phyloP scores from a whole-genome alignment of 768 basidiomycete genomes.

The Amanita thiersii region DNA sequence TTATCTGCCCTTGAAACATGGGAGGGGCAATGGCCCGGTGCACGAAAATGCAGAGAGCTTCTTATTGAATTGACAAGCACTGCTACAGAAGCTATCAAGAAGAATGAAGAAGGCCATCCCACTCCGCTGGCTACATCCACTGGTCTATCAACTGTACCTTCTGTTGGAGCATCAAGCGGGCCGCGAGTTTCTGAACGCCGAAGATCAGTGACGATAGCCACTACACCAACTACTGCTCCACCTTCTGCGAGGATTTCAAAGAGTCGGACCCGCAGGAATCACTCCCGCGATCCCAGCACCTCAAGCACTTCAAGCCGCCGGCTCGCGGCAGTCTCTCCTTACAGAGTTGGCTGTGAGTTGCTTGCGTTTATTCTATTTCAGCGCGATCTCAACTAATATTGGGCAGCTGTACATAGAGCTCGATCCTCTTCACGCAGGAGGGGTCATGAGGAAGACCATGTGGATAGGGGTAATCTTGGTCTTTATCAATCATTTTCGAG shows the following conservation, averaged over 20 bases:
- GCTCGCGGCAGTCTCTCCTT: conserved; percentile 51
- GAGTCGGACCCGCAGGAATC: conserved; percentile 44
- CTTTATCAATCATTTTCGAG: conserved; percentile 53
- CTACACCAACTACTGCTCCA: conserved; percentile 25
- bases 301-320: conserved; percentile 35
- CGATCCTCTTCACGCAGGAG: conserved; percentile 72
- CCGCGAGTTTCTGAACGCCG: conserved; percentile 36
- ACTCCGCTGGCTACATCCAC: conserved; percentile 17
- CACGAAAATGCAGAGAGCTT: conserved; percentile 78
- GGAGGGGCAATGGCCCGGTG: conserved; percentile 86
- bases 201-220: conserved; percentile 47
- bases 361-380: conserved; percentile 2
- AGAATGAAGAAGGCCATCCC: conserved; percentile 13
- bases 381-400: conserved; percentile 12
- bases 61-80: conserved; percentile 63
- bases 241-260: conserved; percentile 35
- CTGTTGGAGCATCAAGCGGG: conserved; percentile 22
- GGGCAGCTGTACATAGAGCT: conserved; percentile 52
- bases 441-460: conserved; percentile 56
- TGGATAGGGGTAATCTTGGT: conserved; percentile 31
- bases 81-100: conserved; percentile 58
- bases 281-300: conserved; percentile 48
- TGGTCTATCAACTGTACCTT: conserved; percentile 16
- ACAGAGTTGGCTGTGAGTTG: conserved; percentile 57
- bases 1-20: conserved; percentile 66